Evolutionary conservation across 2,329 filamentous ascomycete genomes (phyloP).

Genomic region (Colletotrichum noveboracense): DNA sequence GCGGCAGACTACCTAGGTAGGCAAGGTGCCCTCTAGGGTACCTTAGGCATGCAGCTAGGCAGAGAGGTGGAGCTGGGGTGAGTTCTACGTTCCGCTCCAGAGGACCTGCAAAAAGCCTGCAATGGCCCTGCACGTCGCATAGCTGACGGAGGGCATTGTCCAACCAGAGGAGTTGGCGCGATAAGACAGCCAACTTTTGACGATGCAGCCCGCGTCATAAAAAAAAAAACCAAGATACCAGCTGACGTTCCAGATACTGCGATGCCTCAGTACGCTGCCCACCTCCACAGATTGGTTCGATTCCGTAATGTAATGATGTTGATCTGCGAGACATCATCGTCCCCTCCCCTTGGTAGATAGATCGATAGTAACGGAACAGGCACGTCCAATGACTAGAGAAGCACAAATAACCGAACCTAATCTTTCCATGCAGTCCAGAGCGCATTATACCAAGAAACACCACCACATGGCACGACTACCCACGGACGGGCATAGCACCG

Average conservation of each 20-base stretch:
- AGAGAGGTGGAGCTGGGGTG: neutral
- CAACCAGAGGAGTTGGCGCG: constrained; percentile 10
- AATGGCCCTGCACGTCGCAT: constrained; percentile 9
- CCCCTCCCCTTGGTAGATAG: neutral
- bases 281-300: neutral
- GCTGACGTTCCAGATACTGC: neutral
- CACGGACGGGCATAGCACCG: neutral
- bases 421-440: neutral
- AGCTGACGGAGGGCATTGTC: constrained; percentile 3
- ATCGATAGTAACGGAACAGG: neutral
- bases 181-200: constrained; percentile 18
- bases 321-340: neutral
- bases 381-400: neutral
- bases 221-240: neutral
- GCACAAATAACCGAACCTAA: neutral
- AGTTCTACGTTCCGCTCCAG: constrained; percentile 3
- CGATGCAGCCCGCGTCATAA: constrained; percentile 13
- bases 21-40: neutral
- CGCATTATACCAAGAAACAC: neutral
- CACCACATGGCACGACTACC: neutral
- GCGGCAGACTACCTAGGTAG: neutral
- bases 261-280: neutral
- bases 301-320: neutral
- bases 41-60: neutral
- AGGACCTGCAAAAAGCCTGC: neutral